A percentile compares a stretch with the other conserved stretches of the same genome.
These are phyloP conservation scores for Echeveria elegans DNA, from an alignment of 164 flowering plant species.

Conservation along the genomic window DNA sequence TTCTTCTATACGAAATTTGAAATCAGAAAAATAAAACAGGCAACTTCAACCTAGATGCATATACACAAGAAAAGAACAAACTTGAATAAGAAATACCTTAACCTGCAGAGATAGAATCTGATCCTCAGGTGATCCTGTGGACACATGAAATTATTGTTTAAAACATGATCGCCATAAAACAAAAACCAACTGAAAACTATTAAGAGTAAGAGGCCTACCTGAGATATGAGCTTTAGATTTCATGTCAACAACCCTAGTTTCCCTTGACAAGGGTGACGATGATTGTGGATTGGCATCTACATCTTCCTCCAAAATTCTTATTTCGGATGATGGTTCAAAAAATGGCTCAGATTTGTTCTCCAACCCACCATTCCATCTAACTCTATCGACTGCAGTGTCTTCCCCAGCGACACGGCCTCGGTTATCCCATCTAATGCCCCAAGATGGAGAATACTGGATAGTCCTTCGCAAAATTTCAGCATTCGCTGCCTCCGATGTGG, in stretches of 20 bases:
- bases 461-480: neutral
- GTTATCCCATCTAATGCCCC: neutral
- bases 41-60: neutral
- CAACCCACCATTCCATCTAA: neutral
- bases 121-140: neutral
- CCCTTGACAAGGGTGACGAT: neutral
- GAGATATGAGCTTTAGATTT: neutral
- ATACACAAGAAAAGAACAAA: neutral
- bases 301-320: neutral
- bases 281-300: neutral
- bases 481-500: neutral
- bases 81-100: neutral
- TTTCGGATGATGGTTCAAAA: neutral
- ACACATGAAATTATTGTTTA: neutral
- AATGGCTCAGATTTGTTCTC: neutral
- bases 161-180: neutral
- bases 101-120: neutral
- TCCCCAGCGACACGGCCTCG: neutral
- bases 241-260: neutral
- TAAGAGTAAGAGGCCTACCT: constrained; percentile 1
- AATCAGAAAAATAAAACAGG: neutral
- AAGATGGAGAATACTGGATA: neutral
- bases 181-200: neutral
- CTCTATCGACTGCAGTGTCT: neutral
- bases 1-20: neutral